Conservation (phyloP, 139 green algal species). For the Micractinium sp. region DNA sequence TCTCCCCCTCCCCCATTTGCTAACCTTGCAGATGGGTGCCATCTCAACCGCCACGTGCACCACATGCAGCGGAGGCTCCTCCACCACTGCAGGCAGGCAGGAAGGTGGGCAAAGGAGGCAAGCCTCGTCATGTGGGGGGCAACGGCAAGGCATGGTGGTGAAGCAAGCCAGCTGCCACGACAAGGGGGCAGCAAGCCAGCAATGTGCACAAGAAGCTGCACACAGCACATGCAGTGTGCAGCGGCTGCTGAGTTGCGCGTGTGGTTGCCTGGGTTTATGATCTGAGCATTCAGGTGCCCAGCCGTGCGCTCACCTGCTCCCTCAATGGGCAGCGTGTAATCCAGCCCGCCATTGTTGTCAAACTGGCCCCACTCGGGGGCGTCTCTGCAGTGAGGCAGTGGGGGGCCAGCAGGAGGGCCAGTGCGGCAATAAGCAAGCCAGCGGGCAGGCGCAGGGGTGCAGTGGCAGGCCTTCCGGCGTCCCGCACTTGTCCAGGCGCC, state of each 20-base stretch:
- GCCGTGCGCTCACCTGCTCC: conserved; percentile 38
- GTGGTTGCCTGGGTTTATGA: too few relatives aligned
- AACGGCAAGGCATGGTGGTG: not conserved
- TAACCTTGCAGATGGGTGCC: conserved; percentile 96
- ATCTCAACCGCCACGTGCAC: conserved; percentile 96
- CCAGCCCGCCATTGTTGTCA: conserved; percentile 90
- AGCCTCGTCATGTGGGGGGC: too few relatives aligned
- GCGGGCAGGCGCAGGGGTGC: too few relatives aligned
- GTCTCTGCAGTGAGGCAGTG: conserved; percentile 51
- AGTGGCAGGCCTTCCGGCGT: too few relatives aligned
- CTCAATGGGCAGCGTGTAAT: conserved; percentile 90
- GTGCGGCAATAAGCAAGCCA: too few relatives aligned
- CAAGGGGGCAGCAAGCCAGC: too few relatives aligned
- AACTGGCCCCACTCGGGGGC: conserved; percentile 65
- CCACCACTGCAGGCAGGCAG: conserved; percentile 37
- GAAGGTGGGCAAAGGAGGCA: not conserved
- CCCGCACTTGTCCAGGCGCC: not conserved
- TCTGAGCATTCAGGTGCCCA: too few relatives aligned
- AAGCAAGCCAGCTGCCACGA: not conserved
- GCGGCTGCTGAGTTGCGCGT: too few relatives aligned
- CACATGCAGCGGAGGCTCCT: conserved; percentile 74
- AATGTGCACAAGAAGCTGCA: too few relatives aligned
- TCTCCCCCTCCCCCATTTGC: too few relatives aligned
- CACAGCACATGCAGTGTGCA: too few relatives aligned
- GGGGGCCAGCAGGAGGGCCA: too few relatives aligned